Percentiles rank a stretch among this genome's conserved stretches.
Evolutionary conservation across 345 rosid species (phyloP).

Genomic region (Theobroma cacao): DNA sequence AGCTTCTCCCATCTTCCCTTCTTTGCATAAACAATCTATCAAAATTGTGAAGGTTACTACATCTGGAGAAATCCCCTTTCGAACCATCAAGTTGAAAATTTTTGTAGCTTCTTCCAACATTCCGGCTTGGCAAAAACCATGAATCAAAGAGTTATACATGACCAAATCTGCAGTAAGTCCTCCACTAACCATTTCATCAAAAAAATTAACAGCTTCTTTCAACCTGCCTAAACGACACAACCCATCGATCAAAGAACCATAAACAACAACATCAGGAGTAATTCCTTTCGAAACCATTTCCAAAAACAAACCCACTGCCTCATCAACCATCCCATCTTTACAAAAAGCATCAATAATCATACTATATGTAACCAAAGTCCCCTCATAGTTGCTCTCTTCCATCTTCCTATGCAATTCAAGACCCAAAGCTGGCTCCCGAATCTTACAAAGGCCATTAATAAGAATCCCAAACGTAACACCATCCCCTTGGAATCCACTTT

Average conservation of each 20-base stretch:
- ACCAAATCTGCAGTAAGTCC: neutral
- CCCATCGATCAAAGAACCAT: conserved; percentile 17
- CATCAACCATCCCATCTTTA: conserved; percentile 5
- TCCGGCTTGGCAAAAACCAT: conserved; percentile 9
- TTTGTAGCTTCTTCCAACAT: conserved; percentile 11
- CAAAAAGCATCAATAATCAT: conserved; percentile 11
- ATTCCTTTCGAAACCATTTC: conserved; percentile 4
- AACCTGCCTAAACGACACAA: conserved; percentile 4
- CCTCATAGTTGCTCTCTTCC: neutral
- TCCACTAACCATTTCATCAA: conserved; percentile 8
- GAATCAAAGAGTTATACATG: conserved; percentile 9
- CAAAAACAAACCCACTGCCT: conserved; percentile 1
- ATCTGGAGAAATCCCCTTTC: neutral
- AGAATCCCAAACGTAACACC: neutral
- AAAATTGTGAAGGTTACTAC: conserved; percentile 6
- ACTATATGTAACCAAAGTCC: neutral
- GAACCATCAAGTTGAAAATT: conserved; percentile 3
- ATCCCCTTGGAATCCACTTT: conserved; percentile 13
- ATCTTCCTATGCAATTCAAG: conserved; percentile 22
- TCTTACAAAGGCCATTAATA: conserved; percentile 11
- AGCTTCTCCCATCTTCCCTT: conserved; percentile 29
- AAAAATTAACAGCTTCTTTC: neutral
- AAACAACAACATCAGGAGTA: neutral
- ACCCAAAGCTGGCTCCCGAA: conserved; percentile 7
- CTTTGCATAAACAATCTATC: conserved; percentile 19